A percentile compares a stretch with the other conserved stretches of the same genome.
Evolutionary conservation across 192 early-diverging fungal genomes (phyloP).

Genomic region (Coemansia sp.): DNA sequence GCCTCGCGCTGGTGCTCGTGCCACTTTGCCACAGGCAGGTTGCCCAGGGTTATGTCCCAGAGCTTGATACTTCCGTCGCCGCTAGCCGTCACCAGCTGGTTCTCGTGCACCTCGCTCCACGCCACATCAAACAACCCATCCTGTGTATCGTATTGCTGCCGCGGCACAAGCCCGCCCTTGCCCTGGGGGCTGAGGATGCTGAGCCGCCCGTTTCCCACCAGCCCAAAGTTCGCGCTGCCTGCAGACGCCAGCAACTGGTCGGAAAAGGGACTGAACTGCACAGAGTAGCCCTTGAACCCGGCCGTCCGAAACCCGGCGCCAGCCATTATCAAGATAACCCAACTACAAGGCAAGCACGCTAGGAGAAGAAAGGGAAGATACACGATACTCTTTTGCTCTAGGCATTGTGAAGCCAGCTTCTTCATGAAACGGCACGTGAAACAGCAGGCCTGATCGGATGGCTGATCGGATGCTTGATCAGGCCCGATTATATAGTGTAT

Average conservation of each 20-base stretch:
- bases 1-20: constrained; percentile 91
- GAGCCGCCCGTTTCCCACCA: constrained; percentile 92
- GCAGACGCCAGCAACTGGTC: constrained; percentile 82
- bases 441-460: no score
- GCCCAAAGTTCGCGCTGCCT: constrained; percentile 89
- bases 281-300: constrained; percentile 87
- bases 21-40: constrained; percentile 77
- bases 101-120: constrained; percentile 95
- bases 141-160: constrained; percentile 84
- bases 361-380: no score
- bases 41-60: constrained; percentile 71
- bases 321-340: background rate
- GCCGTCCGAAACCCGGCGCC: constrained; percentile 57
- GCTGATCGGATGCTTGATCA: no score
- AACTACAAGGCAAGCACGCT: no score
- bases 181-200: constrained; percentile 58
- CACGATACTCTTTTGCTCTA: no score
- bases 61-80: constrained; percentile 95
- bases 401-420: no score
- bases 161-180: constrained; percentile 5
- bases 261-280: constrained; percentile 94
- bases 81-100: constrained; percentile 82
- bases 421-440: no score
- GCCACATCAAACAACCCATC: constrained; percentile 92
- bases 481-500: no score